These are phyloP conservation scores for Termitomyces sp. DNA, from an alignment of 768 basidiomycete species.

Conservation along the genomic window DNA sequence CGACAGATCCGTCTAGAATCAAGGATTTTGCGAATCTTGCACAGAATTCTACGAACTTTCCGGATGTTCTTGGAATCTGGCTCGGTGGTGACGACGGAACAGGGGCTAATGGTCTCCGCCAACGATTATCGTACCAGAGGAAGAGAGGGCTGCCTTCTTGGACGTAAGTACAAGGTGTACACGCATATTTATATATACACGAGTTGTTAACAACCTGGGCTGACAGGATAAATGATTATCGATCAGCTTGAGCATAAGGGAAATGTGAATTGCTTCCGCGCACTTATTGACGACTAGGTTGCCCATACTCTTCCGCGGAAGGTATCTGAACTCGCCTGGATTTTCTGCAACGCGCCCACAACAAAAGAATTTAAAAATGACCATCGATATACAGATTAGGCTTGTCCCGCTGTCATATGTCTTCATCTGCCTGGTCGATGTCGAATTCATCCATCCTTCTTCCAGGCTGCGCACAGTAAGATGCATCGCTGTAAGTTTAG, in stretches of 20 bases:
- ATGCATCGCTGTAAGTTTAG: not conserved
- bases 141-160: not conserved
- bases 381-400: not conserved
- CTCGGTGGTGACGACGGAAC: not conserved
- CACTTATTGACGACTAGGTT: not conserved
- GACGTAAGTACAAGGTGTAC: not conserved
- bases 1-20: not conserved
- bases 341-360: not conserved
- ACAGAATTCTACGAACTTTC: not conserved
- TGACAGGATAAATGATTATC: not conserved
- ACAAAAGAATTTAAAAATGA: not conserved
- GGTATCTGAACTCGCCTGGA: not conserved
- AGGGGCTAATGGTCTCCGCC: not conserved
- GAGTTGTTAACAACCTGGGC: not conserved
- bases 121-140: no score
- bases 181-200: not conserved
- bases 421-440: not conserved
- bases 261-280: not conserved
- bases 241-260: not conserved
- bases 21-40: not conserved
- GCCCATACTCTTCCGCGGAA: not conserved
- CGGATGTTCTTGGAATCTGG: not conserved
- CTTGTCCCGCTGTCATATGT: not conserved
- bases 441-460: not conserved
- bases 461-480: not conserved